Conservation (phyloP, 2,329 filamentous ascomycete species). For the Pyricularia pennisetigena region DNA sequence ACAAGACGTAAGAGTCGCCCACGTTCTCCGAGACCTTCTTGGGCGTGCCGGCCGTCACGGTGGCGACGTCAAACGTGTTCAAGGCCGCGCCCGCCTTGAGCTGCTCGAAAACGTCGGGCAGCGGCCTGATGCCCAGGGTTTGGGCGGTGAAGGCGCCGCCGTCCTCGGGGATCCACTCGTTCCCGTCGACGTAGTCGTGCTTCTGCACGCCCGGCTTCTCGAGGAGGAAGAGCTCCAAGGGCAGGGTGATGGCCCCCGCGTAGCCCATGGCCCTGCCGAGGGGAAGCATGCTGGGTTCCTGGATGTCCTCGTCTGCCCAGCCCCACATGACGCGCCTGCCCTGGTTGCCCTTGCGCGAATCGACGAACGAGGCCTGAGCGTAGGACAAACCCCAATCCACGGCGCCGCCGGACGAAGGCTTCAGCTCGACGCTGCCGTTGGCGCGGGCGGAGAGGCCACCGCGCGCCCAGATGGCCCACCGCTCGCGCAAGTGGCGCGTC, state of each 20-base stretch:
- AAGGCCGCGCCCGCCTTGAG: neutral
- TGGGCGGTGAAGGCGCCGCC: no score
- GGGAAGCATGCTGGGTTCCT: neutral
- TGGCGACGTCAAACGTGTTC: neutral
- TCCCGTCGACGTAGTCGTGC: neutral
- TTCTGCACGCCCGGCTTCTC: neutral
- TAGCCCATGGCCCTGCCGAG: neutral
- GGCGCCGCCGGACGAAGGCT: neutral
- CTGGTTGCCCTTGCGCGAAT: neutral
- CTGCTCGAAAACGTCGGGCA: no score
- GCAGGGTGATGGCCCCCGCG: neutral
- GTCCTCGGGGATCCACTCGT: neutral
- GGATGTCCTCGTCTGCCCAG: constrained; percentile 5
- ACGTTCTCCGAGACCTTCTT: neutral
- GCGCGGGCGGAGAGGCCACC: neutral
- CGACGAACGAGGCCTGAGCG: neutral
- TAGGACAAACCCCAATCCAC: constrained; percentile 3
- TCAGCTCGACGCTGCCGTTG: neutral
- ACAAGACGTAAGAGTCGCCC: constrained; percentile 1
- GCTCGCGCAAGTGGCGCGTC: constrained; percentile 1
- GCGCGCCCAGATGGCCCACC: constrained; percentile 1
- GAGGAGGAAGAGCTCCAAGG: neutral
- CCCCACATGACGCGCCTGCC: constrained; percentile 2
- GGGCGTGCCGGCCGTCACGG: neutral
- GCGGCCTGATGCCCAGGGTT: no score